phyloP scores from a whole-genome alignment of 2,329 filamentous ascomycete genomes.

The Nakataea oryzae region DNA sequence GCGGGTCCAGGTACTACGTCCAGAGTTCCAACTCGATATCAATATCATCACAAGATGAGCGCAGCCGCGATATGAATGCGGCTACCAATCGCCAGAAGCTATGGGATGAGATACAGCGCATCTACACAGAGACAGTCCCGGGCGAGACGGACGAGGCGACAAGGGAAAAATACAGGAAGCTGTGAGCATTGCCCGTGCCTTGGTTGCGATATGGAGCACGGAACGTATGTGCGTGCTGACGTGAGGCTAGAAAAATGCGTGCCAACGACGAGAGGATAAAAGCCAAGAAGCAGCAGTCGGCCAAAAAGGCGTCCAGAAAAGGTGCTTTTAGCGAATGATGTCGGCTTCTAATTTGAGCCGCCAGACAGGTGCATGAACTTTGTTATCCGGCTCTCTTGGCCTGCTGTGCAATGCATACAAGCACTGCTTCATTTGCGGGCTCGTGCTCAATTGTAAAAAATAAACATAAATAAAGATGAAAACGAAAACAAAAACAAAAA shows the following conservation, averaged over 20 bases:
- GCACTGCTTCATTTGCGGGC: background rate
- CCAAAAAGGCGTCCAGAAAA: conserved; percentile 38
- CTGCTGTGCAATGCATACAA: background rate
- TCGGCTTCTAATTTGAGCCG: background rate
- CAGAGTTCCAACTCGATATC: conserved; percentile 38
- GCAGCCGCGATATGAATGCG: conserved; percentile 39
- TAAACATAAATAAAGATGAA: background rate
- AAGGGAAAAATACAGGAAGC: conserved; percentile 34
- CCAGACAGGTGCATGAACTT: background rate
- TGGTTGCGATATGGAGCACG: conserved; percentile 7
- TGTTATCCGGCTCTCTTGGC: background rate
- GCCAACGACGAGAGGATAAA: conserved; percentile 34
- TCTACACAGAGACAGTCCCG: conserved; percentile 36
- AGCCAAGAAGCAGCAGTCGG: conserved; percentile 36
- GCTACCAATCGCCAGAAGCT: conserved; percentile 41
- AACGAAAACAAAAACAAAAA: background rate
- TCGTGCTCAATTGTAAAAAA: background rate
- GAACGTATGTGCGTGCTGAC: conserved; percentile 7
- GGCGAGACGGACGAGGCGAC: conserved; percentile 33
- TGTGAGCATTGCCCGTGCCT: conserved; percentile 24
- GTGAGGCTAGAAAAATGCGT: conserved; percentile 28
- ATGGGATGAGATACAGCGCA: conserved; percentile 32
- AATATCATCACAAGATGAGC: conserved; percentile 43
- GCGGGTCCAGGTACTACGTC: conserved; percentile 44
- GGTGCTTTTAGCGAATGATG: conserved; percentile 11